Conservation (phyloP, 2,329 filamentous ascomycete species). For the Aspergillus sp. region DNA sequence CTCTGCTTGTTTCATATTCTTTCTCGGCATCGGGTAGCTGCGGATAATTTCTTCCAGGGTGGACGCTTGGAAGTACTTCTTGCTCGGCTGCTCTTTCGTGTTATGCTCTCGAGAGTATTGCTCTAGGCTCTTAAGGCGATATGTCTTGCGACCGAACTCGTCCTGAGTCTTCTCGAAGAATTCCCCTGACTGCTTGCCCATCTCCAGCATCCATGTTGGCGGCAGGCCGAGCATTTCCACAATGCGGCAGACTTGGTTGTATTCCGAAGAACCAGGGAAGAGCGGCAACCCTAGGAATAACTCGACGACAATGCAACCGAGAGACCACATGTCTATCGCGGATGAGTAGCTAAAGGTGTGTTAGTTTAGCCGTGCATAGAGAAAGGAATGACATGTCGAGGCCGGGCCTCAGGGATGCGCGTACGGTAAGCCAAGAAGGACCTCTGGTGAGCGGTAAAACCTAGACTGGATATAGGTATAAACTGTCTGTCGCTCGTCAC, state of each 20-base stretch:
- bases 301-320: slow-evolving; percentile 97
- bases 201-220: slow-evolving; percentile 98
- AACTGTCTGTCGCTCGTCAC: slow-evolving; percentile 96
- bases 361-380: slow-evolving; percentile 1
- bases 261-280: slow-evolving; percentile 96
- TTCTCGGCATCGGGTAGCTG: slow-evolving; percentile 95
- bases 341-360: slow-evolving; percentile 71
- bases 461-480: slow-evolving; percentile 99
- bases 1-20: slow-evolving; percentile 98
- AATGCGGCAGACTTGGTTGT: slow-evolving; percentile 96
- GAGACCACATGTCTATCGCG: slow-evolving; percentile 99
- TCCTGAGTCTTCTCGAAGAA: slow-evolving; percentile 94
- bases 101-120: slow-evolving; percentile 94
- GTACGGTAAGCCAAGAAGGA: slow-evolving; percentile 82
- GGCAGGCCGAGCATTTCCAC: slow-evolving; percentile 97
- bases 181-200: slow-evolving; percentile 95
- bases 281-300: slow-evolving; percentile 91
- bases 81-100: slow-evolving; percentile 97
- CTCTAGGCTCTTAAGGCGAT: slow-evolving; percentile 94
- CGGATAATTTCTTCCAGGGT: slow-evolving; percentile 96
- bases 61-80: slow-evolving; percentile 97
- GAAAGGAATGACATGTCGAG: not conserved
- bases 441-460: slow-evolving; percentile 96
- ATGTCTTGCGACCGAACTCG: slow-evolving; percentile 88
- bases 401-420: slow-evolving; percentile 22